phyloP scores from a whole-genome alignment of 495 filamentous ascomycete genomes.

The Talaromyces ruber region DNA sequence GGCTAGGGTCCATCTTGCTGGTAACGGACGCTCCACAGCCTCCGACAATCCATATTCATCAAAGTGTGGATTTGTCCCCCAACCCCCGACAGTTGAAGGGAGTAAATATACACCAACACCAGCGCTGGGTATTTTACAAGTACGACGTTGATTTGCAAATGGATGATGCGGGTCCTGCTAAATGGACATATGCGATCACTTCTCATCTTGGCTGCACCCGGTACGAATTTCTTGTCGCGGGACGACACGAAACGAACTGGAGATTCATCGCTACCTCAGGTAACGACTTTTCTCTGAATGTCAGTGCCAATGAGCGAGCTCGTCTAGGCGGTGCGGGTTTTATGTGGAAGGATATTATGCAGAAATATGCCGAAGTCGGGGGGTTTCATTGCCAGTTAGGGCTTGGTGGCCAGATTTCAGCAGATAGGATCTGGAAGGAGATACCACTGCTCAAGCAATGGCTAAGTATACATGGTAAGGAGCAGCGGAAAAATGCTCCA shows the following conservation, averaged over 20 bases:
- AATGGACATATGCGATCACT: slow-evolving; percentile 98
- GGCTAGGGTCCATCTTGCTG: slow-evolving; percentile 77
- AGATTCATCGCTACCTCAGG: slow-evolving; percentile 94
- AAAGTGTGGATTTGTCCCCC: slow-evolving; percentile 81
- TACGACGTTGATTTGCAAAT: slow-evolving; percentile 91
- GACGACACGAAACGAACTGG: slow-evolving; percentile 84
- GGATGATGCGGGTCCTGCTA: slow-evolving; percentile 70
- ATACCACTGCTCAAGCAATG: slow-evolving; percentile 88
- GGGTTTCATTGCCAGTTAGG: slow-evolving; percentile 93
- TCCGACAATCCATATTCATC: slow-evolving; percentile 93
- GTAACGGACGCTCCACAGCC: slow-evolving; percentile 89
- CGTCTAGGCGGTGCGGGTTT: slow-evolving; percentile 80
- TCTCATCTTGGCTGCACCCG: slow-evolving; percentile 93
- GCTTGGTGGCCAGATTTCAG: slow-evolving; percentile 91
- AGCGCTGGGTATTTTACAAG: slow-evolving; percentile 90
- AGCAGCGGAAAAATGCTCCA: slow-evolving; percentile 76
- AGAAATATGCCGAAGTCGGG: slow-evolving; percentile 92
- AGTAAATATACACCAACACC: slow-evolving; percentile 76
- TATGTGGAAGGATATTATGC: slow-evolving; percentile 99
- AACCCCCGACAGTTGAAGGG: slow-evolving; percentile 87
- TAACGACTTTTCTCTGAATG: slow-evolving; percentile 86
- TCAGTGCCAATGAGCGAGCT: slow-evolving; percentile 73
- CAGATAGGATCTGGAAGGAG: slow-evolving; percentile 93
- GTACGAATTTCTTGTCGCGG: slow-evolving; percentile 96
- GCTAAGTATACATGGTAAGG: slow-evolving; percentile 82